Conservation (phyloP, 306 rosid species). For the Cajanus cajan region DNA sequence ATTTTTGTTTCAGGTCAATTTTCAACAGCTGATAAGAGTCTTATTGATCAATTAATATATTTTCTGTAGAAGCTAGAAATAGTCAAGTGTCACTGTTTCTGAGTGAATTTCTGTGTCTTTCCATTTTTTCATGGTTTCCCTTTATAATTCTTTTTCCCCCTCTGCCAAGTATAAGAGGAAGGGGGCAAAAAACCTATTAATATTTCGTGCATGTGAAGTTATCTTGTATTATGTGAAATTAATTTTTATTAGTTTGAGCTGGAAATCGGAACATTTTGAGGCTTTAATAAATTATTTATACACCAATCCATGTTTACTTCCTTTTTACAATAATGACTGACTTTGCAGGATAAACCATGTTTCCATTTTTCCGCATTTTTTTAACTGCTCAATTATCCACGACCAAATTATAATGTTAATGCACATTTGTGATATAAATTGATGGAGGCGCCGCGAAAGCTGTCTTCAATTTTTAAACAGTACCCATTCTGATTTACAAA, state of each 20-base stretch:
- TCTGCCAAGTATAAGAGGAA: constrained; percentile 17
- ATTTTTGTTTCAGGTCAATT: constrained; percentile 39
- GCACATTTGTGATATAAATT: background rate
- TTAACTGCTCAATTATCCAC: background rate
- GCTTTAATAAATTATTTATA: constrained; percentile 30
- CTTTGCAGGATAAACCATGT: background rate
- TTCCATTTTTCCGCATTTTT: background rate
- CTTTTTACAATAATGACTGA: background rate
- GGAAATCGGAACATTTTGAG: constrained; percentile 35
- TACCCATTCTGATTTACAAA: background rate
- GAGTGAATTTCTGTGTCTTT: constrained; percentile 26
- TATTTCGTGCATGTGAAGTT: constrained; percentile 34
- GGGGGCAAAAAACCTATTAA: constrained; percentile 26
- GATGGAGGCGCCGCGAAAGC: background rate
- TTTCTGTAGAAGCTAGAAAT: constrained; percentile 39
- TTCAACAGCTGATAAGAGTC: constrained; percentile 35
- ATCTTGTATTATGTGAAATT: constrained; percentile 33
- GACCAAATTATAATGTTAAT: no score
- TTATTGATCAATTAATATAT: constrained; percentile 33
- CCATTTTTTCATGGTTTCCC: constrained; percentile 20
- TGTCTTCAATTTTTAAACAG: background rate
- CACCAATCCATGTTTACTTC: constrained; percentile 10
- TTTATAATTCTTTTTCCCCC: constrained; percentile 27
- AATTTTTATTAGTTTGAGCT: constrained; percentile 34
- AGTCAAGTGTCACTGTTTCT: constrained; percentile 31